A percentile compares a stretch with the other conserved stretches of the same genome.
Evolutionary conservation across 139 green algal genomes (phyloP).

Genomic region (Chlorella sp.): DNA sequence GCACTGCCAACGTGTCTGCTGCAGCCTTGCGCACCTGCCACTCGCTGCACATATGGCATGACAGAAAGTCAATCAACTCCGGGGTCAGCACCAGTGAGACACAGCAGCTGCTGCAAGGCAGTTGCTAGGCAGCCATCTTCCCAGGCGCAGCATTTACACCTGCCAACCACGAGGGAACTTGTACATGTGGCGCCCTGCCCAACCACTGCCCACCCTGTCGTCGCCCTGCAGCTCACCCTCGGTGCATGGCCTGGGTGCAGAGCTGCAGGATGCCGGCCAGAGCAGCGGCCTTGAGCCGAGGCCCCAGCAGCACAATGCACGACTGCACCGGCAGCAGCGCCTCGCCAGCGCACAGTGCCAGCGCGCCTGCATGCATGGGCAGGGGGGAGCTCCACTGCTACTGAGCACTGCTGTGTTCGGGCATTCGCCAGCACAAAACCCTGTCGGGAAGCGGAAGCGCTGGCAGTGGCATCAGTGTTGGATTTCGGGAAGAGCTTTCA

Average conservation of each 20-base stretch:
- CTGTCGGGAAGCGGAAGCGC: too few relatives aligned
- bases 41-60: slow-evolving; percentile 2
- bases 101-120: neutral
- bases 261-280: slow-evolving; percentile 3
- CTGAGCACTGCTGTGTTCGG: too few relatives aligned
- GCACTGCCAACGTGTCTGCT: slow-evolving; percentile 7
- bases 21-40: slow-evolving; percentile 39
- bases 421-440: too few relatives aligned
- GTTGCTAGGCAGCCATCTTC: neutral
- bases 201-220: neutral
- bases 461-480: neutral
- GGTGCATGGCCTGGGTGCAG: slow-evolving; percentile 14
- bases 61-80: neutral
- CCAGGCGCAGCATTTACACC: neutral
- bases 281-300: slow-evolving; percentile 19
- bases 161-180: neutral
- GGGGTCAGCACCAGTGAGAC: neutral
- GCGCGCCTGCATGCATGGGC: neutral
- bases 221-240: neutral
- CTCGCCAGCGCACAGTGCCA: slow-evolving; percentile 11
- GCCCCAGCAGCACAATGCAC: slow-evolving; percentile 17
- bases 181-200: neutral
- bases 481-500: neutral
- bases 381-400: neutral
- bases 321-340: slow-evolving; percentile 28